Conservation (phyloP, 805 yeast species). For the Candida ficus region DNA sequence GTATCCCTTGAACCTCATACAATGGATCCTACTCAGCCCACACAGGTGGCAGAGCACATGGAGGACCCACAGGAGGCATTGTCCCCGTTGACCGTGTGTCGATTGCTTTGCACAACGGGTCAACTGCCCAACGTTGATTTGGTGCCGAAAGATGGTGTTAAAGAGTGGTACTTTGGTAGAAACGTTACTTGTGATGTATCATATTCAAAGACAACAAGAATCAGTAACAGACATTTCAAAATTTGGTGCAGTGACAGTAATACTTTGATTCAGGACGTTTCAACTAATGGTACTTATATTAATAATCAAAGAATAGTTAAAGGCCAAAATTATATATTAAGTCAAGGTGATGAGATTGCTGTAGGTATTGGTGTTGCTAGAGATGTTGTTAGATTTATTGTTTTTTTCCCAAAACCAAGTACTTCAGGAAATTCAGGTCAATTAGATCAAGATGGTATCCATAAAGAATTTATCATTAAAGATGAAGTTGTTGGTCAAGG, state of each 20-base stretch:
- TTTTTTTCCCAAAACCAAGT: constrained; percentile 29
- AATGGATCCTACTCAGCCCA: background rate
- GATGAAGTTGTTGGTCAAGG: constrained; percentile 93
- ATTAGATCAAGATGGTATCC: constrained; percentile 40
- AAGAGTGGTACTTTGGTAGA: constrained; percentile 73
- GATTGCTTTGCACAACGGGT: constrained; percentile 57
- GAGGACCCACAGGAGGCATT: constrained; percentile 15
- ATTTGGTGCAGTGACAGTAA: constrained; percentile 60
- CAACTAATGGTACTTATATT: constrained; percentile 91
- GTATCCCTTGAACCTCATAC: too few relatives aligned
- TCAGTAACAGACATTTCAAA: constrained; percentile 71
- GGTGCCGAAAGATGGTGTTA: constrained; percentile 29
- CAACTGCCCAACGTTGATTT: constrained; percentile 46
- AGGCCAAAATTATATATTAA: constrained; percentile 72
- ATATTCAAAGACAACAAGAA: constrained; percentile 53
- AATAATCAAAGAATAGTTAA: constrained; percentile 70
- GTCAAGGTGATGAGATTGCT: constrained; percentile 90
- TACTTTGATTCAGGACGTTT: constrained; percentile 50
- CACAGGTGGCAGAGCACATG: background rate
- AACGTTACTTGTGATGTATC: constrained; percentile 58
- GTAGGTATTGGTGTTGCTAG: constrained; percentile 81
- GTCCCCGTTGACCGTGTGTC: constrained; percentile 42
- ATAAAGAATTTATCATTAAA: constrained; percentile 66
- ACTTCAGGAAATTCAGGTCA: constrained; percentile 12
- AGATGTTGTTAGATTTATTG: constrained; percentile 52